Evolutionary conservation across 345 rosid species (phyloP), one percentile per base, ranked within the genome.

Genomic region (Populus nigra): DNA sequence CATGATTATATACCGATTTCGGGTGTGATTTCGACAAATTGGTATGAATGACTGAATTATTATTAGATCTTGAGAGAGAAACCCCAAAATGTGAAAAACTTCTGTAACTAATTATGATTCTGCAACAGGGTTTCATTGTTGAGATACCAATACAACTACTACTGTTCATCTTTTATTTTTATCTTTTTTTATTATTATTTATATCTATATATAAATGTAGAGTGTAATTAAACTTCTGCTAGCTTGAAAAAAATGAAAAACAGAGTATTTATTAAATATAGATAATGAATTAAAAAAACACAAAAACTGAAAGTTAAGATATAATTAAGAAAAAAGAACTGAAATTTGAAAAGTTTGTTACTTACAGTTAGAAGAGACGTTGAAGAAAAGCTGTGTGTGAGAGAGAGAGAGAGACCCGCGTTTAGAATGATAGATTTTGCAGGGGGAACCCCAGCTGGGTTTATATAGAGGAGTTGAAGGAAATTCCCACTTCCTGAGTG

Each of bases 91-190:
- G 76, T 15, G 90, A 88, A 66, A 88, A 86, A 50, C 87, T 84
- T 84, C 65, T 88, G 63, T 70, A 88, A 69, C 90, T 81, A 84
- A 92, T 83, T 39, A 90, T 75, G 78, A 90, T 85, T 86, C 88
- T 89, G 86, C 98, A 86, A 79, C 89, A 90, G 74, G 99, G 99
- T 85, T 87, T 95, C 91, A 91, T 84, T 9, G 88, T 83, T 22
- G 91, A 87, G 78, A 91, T 86, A 65, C 90, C 88, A 74, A 94
- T 83, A 82, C 90, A 90, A 69, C 88, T 83, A 43, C 81, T 57
- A 73, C 85, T 80, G 73, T 79, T 95, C 97, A 93, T 91, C 63
- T 63, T 76, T 70, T 35, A 8, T 62, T 35, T 25, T 3, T 8
- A 11, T 25, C 13, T 36, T n/a, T 2, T 43, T 9, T 4, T 38